Percentiles rank a stretch among this genome's conserved stretches.
These are phyloP conservation scores for Aschersonia sp. DNA, from an alignment of 2,329 filamentous ascomycete species.

Conservation along the genomic window DNA sequence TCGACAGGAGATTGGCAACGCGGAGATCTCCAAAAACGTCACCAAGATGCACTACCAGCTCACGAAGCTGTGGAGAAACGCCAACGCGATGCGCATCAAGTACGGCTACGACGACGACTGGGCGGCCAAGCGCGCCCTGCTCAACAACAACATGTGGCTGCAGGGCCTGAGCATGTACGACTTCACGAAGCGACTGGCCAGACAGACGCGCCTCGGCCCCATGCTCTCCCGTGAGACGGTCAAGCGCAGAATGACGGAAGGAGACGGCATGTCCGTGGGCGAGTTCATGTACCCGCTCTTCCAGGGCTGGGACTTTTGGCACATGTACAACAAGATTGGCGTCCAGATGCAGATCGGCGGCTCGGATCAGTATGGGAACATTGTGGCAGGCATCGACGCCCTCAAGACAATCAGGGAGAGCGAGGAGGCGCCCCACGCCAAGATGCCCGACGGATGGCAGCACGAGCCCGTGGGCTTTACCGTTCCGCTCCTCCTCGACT, in stretches of 20 bases:
- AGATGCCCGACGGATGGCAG: conserved; percentile 25
- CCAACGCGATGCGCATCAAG: conserved; percentile 48
- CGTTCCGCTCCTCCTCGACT: conserved; percentile 74
- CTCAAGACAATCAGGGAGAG: conserved; percentile 58
- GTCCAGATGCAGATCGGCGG: conserved; percentile 85
- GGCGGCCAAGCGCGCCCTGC: conserved; percentile 50
- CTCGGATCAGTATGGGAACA: conserved; percentile 93
- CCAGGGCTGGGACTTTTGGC: conserved; percentile 95
- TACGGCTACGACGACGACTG: conserved; percentile 49
- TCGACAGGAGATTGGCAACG: conserved; percentile 36
- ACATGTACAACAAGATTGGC: conserved; percentile 52
- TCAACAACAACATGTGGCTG: conserved; percentile 81
- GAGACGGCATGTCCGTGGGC: conserved; percentile 84
- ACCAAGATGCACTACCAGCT: conserved; percentile 56
- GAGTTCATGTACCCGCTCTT: conserved; percentile 90
- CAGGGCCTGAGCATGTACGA: conserved; percentile 57
- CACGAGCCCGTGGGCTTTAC: conserved; percentile 71
- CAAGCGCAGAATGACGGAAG: conserved; percentile 67
- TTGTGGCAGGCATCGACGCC: conserved; percentile 74
- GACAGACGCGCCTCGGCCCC: conserved; percentile 60
- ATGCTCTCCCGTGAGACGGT: conserved; percentile 89
- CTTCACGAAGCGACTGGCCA: conserved; percentile 59
- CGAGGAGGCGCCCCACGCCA: conserved; percentile 29
- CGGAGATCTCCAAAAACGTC: conserved; percentile 47
- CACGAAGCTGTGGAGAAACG: conserved; percentile 58